These are phyloP conservation scores for Bonnemaisonia californica DNA, from an alignment of 31 red algal species.

Conservation along the genomic window DNA sequence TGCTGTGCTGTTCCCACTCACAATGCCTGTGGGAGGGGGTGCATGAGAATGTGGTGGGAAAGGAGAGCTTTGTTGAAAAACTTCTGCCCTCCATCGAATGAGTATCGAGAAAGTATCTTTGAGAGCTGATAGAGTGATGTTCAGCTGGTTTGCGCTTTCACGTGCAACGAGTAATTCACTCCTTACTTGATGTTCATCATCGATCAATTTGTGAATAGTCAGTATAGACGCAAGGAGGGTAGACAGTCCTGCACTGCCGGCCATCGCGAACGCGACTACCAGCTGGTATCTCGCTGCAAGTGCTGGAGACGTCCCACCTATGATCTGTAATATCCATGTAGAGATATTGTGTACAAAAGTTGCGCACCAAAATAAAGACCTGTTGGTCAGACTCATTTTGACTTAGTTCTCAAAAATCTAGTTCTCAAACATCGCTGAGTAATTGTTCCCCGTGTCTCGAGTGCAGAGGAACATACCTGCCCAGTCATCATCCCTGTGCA, in stretches of 20 bases:
- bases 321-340: conserved; percentile 33
- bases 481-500: conserved; percentile 72
- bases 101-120: conserved; percentile 17
- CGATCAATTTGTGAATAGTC: conserved; percentile 39
- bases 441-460: too few species aligned
- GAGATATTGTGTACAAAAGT: too few species aligned
- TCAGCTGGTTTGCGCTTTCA: conserved; percentile 36
- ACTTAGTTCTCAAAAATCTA: too few species aligned
- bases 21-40: conserved; percentile 1
- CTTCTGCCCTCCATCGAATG: conserved; percentile 27
- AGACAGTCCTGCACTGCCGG: conserved; percentile 43
- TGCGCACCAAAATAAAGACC: too few species aligned
- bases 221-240: conserved; percentile 40
- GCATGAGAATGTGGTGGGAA: conserved; percentile 43
- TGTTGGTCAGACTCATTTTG: too few species aligned
- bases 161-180: conserved; percentile 40
- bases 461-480: conserved; percentile 37
- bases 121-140: conserved; percentile 18
- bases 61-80: conserved; percentile 17
- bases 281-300: conserved; percentile 79
- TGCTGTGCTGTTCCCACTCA: background rate
- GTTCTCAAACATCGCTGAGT: background rate
- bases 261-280: conserved; percentile 68
- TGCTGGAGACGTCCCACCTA: conserved; percentile 65
- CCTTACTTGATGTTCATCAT: conserved; percentile 48